These are phyloP conservation scores for Globisporangium megalacanthum DNA, from an alignment of 352 stramenopile genomes.

Conservation along the genomic window DNA sequence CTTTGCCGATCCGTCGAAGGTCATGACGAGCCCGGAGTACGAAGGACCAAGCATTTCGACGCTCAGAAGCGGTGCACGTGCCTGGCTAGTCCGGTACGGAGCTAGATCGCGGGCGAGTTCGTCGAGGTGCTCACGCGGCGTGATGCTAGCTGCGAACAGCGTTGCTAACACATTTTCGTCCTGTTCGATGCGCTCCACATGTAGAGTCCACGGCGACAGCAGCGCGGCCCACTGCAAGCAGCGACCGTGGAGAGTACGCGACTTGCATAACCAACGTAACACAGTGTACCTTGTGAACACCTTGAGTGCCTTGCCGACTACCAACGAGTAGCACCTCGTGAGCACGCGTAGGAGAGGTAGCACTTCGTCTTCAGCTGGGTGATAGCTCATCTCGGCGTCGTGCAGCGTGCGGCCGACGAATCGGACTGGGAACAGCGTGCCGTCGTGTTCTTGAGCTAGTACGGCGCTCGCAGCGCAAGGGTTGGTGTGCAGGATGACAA, in stretches of 20 bases:
- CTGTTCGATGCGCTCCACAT: not conserved
- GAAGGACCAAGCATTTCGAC: not conserved
- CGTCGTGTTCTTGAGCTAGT: slow-evolving; percentile 11
- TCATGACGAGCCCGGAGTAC: not conserved
- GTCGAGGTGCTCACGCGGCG: slow-evolving; percentile 8
- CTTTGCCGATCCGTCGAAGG: not conserved
- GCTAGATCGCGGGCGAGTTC: slow-evolving; percentile 3
- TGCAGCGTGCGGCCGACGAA: slow-evolving; percentile 10
- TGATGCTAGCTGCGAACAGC: slow-evolving; percentile 10
- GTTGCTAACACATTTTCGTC: slow-evolving; percentile 6
- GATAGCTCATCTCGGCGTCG: slow-evolving; percentile 14
- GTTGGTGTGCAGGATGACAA: slow-evolving; percentile 17
- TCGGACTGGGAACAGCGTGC: slow-evolving; percentile 6
- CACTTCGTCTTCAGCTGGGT: slow-evolving; percentile 13
- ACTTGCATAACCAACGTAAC: slow-evolving; percentile 20
- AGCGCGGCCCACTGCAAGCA: slow-evolving; percentile 11
- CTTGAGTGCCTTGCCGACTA: not conserved
- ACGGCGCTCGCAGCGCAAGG: slow-evolving; percentile 14
- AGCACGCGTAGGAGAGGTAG: slow-evolving; percentile 8
- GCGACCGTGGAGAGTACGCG: too few relatives aligned
- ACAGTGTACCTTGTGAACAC: slow-evolving; percentile 5
- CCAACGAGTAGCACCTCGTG: slow-evolving; percentile 4
- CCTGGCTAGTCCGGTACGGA: not conserved
- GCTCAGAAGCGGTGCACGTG: not conserved
- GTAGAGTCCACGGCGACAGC: slow-evolving; percentile 11